Conservation (phyloP, 805 yeast genomes). For the Suhomyces canberraensis region DNA sequence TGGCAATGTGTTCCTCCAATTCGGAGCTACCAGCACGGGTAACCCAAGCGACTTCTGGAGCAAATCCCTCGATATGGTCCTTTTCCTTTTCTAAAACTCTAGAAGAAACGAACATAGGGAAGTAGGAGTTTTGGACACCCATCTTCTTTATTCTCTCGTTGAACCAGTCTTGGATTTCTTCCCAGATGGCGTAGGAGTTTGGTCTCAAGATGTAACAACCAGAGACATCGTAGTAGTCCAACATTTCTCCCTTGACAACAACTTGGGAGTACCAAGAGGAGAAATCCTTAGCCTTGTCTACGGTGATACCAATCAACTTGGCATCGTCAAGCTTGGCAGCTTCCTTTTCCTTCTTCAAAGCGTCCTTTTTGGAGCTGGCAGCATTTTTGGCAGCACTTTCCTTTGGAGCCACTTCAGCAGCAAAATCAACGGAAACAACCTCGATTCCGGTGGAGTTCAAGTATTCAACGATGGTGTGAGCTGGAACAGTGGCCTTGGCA, state of each 20-base stretch:
- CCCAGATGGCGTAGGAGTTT: conserved; percentile 93
- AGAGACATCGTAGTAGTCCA: conserved; percentile 97
- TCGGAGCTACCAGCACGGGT: conserved; percentile 93
- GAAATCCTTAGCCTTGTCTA: conserved; percentile 87
- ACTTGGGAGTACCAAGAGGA: conserved; percentile 98
- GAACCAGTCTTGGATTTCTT: conserved; percentile 84
- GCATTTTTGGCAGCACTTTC: conserved; percentile 22
- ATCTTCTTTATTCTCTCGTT: conserved; percentile 74
- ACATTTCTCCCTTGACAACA: conserved; percentile 94
- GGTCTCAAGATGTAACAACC: conserved; percentile 99
- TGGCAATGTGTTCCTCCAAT: conserved; percentile 96
- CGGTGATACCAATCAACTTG: conserved; percentile 92
- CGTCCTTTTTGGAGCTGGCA: conserved; percentile 24
- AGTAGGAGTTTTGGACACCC: conserved; percentile 93
- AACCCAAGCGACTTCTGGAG: conserved; percentile 99
- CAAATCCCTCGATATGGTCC: conserved; percentile 98
- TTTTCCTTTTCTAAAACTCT: conserved; percentile 94
- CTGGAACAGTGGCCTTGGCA: conserved; percentile 49
- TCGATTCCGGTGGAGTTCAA: conserved; percentile 51
- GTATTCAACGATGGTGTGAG: conserved; percentile 44
- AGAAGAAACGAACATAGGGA: conserved; percentile 97
- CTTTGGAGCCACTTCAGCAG: conserved; percentile 39
- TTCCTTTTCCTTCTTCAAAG: conserved; percentile 35
- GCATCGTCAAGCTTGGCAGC: conserved; percentile 74
- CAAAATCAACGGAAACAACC: conserved; percentile 52